Conservation (phyloP, 73 alveolate genomes). For the Paramecium sexaurelia region DNA sequence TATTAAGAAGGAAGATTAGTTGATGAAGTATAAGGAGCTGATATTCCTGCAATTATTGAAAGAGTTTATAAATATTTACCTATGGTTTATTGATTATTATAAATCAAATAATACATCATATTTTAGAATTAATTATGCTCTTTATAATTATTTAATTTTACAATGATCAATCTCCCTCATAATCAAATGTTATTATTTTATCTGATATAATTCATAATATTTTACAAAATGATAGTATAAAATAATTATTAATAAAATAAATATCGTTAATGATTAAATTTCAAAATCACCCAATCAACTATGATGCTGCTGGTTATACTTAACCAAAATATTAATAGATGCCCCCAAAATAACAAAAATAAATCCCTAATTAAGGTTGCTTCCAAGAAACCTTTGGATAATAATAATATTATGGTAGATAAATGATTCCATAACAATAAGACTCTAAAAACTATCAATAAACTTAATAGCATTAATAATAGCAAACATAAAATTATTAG, state of each 20-base stretch:
- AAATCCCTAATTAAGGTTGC: background rate
- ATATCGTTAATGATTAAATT: slow-evolving; percentile 38
- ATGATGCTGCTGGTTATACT: background rate
- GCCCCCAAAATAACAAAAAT: background rate
- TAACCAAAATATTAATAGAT: background rate
- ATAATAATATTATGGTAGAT: background rate
- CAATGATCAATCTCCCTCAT: no score
- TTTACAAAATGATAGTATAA: background rate
- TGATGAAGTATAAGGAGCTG: slow-evolving; percentile 67
- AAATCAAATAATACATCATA: background rate
- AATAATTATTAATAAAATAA: background rate
- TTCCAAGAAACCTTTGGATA: slow-evolving; percentile 18
- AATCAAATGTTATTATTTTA: no score
- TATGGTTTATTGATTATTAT: slow-evolving; percentile 51
- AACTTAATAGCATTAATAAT: background rate
- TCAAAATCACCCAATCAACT: background rate
- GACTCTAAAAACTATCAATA: background rate
- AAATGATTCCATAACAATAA: background rate
- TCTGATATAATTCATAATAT: no score
- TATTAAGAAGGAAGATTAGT: slow-evolving; percentile 56
- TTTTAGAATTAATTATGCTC: background rate
- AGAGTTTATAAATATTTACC: slow-evolving; percentile 66
- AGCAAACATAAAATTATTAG: background rate
- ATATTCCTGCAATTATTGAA: slow-evolving; percentile 64
- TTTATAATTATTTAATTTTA: no score